Base-by-base conservation (phyloP, 352 stramenopile genomes). In the Phytopythium mirpurense region DNA sequence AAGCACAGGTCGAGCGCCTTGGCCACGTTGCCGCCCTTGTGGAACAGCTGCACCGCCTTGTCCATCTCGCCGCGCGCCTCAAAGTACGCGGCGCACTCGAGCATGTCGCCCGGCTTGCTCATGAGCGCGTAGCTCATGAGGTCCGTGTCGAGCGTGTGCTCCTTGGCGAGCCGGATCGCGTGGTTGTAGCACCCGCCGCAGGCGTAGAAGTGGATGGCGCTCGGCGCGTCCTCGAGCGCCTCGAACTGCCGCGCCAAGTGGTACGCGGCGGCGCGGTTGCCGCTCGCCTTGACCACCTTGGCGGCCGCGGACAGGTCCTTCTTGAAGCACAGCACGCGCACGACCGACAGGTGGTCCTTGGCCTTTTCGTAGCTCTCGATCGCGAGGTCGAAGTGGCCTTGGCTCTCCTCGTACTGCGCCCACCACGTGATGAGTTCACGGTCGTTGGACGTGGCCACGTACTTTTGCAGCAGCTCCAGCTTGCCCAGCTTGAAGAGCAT, bases 1-100 rank as follows among this genome's bases (percentile, higher is more conserved):
- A 98, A 98, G 69, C 94, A 98, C 45, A 98, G 57, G 16, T 97
- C 83, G 2, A 98, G 65, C n/a, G 95, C 95, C 37, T 92, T 89
- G 18, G 82, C 63, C 26, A 96, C 75, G 45, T 98, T 83, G 8
- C 93, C 93, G 36, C 87, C 90, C 61, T 97, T 97, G 47, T 97
- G 76, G 59, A 97, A 98, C 0, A 98, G 74, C 53, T 96, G 81
- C 35, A 98, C 90, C 0, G 95, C 94, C 51, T 98, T 97, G 50
- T 98, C 90, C 65, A 94, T 86, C 49, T 96, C 86, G n/a, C 83
- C 77, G 24, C 96, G 93, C 11, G 68, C 54, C 60, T 98, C 90
- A 56, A 98, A 98, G 63, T 98, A 97, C 29, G 71, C 58, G 6
- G 92, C 92, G 47, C 86, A 96, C 29, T 96, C 88, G 21, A 96